A percentile compares a stretch with the other conserved stretches of the same genome.
phyloP scores from a whole-genome alignment of 2,329 filamentous ascomycete species.

The Hirsutella rhossiliensis region DNA sequence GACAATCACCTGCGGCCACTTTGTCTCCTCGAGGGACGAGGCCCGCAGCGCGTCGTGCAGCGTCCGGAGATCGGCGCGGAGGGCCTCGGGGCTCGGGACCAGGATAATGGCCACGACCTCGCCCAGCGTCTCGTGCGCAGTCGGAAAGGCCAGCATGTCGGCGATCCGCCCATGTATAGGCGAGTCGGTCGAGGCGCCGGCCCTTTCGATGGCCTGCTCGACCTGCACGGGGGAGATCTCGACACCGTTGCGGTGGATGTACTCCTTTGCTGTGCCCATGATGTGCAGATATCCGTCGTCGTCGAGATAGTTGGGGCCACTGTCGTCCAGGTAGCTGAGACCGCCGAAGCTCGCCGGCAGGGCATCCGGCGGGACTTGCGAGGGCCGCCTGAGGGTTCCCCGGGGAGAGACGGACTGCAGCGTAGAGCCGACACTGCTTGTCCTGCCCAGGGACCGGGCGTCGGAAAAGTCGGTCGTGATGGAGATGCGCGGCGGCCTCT shows the following conservation, averaged over 20 bases:
- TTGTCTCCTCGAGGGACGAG: conserved; percentile 31
- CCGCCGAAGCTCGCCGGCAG: not conserved
- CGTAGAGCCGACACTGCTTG: not conserved
- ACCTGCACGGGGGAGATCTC: conserved; percentile 40
- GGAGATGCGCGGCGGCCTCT: not conserved
- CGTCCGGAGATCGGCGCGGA: conserved; percentile 31
- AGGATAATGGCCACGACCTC: conserved; percentile 39
- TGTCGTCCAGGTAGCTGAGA: not conserved
- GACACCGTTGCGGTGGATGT: conserved; percentile 39
- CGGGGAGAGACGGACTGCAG: not conserved
- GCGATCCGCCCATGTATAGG: conserved; percentile 28
- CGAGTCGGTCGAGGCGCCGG: conserved; percentile 24
- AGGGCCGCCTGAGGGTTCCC: not conserved
- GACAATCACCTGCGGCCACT: conserved; percentile 33
- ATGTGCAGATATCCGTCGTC: conserved; percentile 32
- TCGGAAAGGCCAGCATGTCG: conserved; percentile 35
- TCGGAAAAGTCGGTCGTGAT: not conserved
- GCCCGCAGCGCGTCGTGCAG: conserved; percentile 29
- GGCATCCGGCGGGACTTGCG: not conserved
- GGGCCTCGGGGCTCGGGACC: conserved; percentile 27
- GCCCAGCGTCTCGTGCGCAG: conserved; percentile 33
- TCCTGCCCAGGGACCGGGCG: not conserved
- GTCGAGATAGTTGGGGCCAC: conserved; percentile 22
- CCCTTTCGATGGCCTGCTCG: conserved; percentile 34
- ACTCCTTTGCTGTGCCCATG: conserved; percentile 37